Conservation (phyloP, 1,139 yeast species). For the Arxiozyma bovina region DNA sequence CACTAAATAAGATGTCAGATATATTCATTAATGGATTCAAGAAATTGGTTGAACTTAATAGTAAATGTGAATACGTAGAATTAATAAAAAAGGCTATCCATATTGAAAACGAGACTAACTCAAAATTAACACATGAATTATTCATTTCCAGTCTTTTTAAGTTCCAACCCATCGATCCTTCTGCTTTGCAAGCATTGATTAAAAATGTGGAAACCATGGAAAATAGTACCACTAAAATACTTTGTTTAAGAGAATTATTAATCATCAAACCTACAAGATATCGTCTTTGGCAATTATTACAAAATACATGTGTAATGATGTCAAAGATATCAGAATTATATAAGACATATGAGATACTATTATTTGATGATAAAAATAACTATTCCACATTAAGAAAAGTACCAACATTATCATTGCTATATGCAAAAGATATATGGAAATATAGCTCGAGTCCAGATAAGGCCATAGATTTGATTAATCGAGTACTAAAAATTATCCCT, state of each 20-base stretch:
- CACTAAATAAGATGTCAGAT: conserved; percentile 34
- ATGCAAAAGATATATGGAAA: conserved; percentile 61
- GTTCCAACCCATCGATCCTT: not conserved
- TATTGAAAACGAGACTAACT: conserved; percentile 31
- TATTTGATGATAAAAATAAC: conserved; percentile 21
- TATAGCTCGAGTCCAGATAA: conserved; percentile 38
- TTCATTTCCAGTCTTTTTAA: conserved; percentile 27
- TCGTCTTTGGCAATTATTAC: conserved; percentile 48
- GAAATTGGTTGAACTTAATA: conserved; percentile 42
- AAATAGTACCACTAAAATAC: conserved; percentile 11
- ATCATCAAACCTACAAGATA: conserved; percentile 41
- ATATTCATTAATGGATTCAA: conserved; percentile 47
- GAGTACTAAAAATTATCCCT: conserved; percentile 40
- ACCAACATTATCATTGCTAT: conserved; percentile 54
- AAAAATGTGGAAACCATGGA: not conserved
- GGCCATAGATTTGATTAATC: conserved; percentile 47
- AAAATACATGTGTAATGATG: conserved; percentile 38
- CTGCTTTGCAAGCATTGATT: not conserved
- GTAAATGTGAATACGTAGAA: conserved; percentile 34
- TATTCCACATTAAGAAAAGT: conserved; percentile 37
- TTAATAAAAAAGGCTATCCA: conserved; percentile 45
- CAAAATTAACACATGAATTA: conserved; percentile 19
- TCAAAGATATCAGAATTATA: conserved; percentile 34
- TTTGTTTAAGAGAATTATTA: conserved; percentile 20
- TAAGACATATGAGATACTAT: conserved; percentile 44